phyloP scores from a whole-genome alignment of 2,329 filamentous ascomycete genomes.

The Colletotrichum sp. region DNA sequence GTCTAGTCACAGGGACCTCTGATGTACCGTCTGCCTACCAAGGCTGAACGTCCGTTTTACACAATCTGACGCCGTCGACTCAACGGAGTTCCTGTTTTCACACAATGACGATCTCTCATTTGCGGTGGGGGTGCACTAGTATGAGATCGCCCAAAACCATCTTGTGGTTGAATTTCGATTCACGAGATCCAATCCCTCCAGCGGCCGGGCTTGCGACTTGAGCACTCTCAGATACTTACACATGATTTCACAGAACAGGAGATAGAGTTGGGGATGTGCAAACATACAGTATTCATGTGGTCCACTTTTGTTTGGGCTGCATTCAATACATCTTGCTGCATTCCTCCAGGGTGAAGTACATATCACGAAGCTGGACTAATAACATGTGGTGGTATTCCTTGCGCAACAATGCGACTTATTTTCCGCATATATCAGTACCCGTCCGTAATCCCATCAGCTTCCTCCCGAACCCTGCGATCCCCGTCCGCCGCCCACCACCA shows the following conservation, averaged over 20 bases:
- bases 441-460: not conserved
- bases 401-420: not conserved
- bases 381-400: not conserved
- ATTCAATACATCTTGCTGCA: not conserved
- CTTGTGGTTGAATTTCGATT: too few relatives aligned
- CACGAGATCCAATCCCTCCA: too few relatives aligned
- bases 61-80: not conserved
- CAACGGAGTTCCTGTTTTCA: not conserved
- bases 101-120: too few relatives aligned
- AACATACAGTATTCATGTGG: not conserved
- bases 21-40: not conserved
- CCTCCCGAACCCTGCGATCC: not conserved
- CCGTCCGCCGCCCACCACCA: not conserved
- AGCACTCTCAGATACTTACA: too few relatives aligned
- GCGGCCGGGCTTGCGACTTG: too few relatives aligned
- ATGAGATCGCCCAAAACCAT: too few relatives aligned
- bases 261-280: not conserved
- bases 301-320: not conserved
- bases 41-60: not conserved
- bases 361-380: not conserved
- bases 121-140: too few relatives aligned
- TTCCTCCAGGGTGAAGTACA: not conserved
- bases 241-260: not conserved
- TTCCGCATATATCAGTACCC: not conserved
- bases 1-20: not conserved